Percentiles rank a stretch among this genome's conserved stretches.
Evolutionary conservation across 768 basidiomycete genomes (phyloP).

Genomic region (Boletus sp.): DNA sequence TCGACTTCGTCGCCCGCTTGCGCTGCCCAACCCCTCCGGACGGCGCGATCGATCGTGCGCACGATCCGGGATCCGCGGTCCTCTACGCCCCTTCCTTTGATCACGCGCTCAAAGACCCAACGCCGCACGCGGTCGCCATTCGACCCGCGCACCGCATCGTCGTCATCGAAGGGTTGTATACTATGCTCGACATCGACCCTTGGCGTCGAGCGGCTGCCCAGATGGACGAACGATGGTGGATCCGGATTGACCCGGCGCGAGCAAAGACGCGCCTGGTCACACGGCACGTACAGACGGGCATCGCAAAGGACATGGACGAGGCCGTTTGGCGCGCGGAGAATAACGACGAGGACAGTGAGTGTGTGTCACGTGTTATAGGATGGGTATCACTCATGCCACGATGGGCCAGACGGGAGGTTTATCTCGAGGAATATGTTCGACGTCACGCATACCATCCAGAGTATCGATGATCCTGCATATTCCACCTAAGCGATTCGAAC

Average conservation of each 20-base stretch:
- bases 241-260: conserved; percentile 53
- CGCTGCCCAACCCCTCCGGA: conserved; percentile 29
- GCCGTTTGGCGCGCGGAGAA: conserved; percentile 69
- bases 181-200: conserved; percentile 65
- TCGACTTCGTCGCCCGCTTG: conserved; percentile 59
- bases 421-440: conserved; percentile 37
- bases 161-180: conserved; percentile 88
- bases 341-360: conserved; percentile 74
- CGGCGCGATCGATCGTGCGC: neutral
- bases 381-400: neutral
- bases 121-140: conserved; percentile 54
- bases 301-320: conserved; percentile 60
- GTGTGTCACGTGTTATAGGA: neutral
- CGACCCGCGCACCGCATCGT: conserved; percentile 68
- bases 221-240: conserved; percentile 78
- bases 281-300: conserved; percentile 76
- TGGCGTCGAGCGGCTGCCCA: conserved; percentile 65
- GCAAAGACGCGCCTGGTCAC: conserved; percentile 60
- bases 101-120: conserved; percentile 85
- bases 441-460: conserved; percentile 40
- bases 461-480: conserved; percentile 39
- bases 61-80: conserved; percentile 14
- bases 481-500: neutral
- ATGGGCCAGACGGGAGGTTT: conserved; percentile 41
- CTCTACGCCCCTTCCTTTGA: conserved; percentile 80